These are phyloP conservation scores for Tetracentron sinense DNA, from an alignment of 164 flowering plant genomes.

Conservation along the genomic window DNA sequence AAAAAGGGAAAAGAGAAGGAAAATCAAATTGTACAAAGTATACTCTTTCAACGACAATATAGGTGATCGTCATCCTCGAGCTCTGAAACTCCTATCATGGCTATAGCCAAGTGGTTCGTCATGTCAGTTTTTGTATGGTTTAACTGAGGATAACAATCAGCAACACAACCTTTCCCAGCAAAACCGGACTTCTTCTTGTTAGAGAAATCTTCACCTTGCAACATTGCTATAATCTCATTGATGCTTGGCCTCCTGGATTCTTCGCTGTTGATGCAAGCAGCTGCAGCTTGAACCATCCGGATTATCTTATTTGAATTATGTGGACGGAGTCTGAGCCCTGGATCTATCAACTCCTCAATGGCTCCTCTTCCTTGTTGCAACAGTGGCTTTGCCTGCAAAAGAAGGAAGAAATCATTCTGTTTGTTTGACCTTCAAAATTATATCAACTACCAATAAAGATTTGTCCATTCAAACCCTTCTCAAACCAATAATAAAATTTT, in stretches of 20 bases:
- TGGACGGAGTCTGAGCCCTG: slow-evolving; percentile 29
- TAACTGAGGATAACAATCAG: slow-evolving; percentile 36
- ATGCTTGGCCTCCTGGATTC: slow-evolving; percentile 62
- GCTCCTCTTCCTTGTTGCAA: slow-evolving; percentile 45
- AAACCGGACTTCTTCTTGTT: slow-evolving; percentile 27
- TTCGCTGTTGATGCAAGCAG: slow-evolving; percentile 49
- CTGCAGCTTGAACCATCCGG: slow-evolving; percentile 50
- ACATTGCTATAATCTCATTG: slow-evolving; percentile 42
- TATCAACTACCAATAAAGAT: too few species aligned
- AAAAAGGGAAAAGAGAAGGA: neutral
- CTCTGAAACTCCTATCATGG: slow-evolving; percentile 87
- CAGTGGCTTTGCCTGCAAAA: slow-evolving; percentile 72
- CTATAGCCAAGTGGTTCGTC: slow-evolving; percentile 69
- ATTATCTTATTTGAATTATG: slow-evolving; percentile 32
- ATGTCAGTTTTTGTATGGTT: slow-evolving; percentile 58
- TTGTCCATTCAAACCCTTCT: too few species aligned
- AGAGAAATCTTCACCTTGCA: slow-evolving; percentile 46
- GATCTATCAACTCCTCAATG: slow-evolving; percentile 44
- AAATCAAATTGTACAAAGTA: neutral
- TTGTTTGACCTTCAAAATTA: neutral
- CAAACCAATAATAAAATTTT: too few species aligned
- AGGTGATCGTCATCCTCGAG: slow-evolving; percentile 62
- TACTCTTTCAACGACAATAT: slow-evolving; percentile 33
- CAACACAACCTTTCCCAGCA: slow-evolving; percentile 28
- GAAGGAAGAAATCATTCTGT: neutral